A percentile compares a stretch with the other conserved stretches of the same genome.
Evolutionary conservation across 768 basidiomycete genomes (phyloP).

Genomic region (Boletellus emodensis): DNA sequence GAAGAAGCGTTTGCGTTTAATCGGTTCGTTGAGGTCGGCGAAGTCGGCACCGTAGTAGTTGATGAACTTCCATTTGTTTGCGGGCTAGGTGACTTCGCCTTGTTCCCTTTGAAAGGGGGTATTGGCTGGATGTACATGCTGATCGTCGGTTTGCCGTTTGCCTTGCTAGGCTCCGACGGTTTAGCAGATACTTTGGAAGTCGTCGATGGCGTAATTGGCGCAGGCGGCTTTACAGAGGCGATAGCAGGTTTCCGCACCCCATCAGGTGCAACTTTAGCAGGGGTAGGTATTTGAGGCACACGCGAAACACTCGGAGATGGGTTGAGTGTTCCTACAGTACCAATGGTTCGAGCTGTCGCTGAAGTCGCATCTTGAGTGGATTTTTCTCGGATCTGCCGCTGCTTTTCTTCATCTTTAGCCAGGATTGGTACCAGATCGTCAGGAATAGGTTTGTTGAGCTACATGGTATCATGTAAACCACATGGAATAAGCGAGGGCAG

Average conservation of each 20-base stretch:
- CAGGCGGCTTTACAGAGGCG: conserved; percentile 25
- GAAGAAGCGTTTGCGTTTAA: conserved; percentile 88
- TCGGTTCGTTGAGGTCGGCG: conserved; percentile 56
- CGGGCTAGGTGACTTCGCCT: conserved; percentile 33
- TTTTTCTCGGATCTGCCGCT: conserved; percentile 77
- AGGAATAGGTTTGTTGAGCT: conserved; percentile 94
- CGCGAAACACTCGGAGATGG: conserved; percentile 47
- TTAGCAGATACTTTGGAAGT: conserved; percentile 31
- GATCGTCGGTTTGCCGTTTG: conserved; percentile 46
- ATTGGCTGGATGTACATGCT: conserved; percentile 85
- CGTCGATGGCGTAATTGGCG: conserved; percentile 27
- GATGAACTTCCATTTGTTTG: conserved; percentile 31
- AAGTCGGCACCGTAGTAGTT: conserved; percentile 38
- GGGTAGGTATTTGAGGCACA: conserved; percentile 30
- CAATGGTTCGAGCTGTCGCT: conserved; percentile 64
- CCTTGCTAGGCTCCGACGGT: conserved; percentile 28
- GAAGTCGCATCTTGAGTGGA: conserved; percentile 65
- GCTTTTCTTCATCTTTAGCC: conserved; percentile 91
- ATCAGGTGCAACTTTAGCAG: conserved; percentile 31
- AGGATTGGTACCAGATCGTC: conserved; percentile 90
- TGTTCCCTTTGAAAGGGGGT: conserved; percentile 80
- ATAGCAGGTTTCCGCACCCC: conserved; percentile 26
- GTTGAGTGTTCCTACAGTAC: conserved; percentile 38
- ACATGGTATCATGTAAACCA: conserved; percentile 1
- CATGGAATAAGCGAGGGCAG: not conserved